Evolutionary conservation across 2,329 filamentous ascomycete species (phyloP).

Genomic region (Beauveria australis): DNA sequence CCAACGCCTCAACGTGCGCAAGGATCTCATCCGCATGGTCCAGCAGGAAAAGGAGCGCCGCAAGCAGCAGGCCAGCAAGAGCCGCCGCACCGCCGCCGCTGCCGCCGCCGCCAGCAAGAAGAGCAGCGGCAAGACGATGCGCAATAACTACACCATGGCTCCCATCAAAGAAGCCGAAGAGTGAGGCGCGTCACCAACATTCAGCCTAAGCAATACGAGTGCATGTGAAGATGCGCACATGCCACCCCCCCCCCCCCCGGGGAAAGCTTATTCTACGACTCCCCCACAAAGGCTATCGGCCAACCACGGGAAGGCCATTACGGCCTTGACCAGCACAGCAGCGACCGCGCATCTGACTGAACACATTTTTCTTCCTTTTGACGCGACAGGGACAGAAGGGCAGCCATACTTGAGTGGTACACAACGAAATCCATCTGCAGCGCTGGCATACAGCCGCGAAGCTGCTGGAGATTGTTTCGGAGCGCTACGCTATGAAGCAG

Average conservation of each 20-base stretch:
- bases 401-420: background rate
- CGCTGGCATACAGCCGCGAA: background rate
- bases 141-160: constrained; percentile 34
- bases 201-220: background rate
- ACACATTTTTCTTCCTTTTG: background rate
- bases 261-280: background rate
- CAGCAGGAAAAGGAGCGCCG: constrained; percentile 48
- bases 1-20: constrained; percentile 42
- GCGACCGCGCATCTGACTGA: background rate
- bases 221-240: background rate
- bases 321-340: background rate
- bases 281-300: background rate
- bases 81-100: constrained; percentile 26
- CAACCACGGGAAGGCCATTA: background rate
- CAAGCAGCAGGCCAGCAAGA: constrained; percentile 33
- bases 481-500: background rate
- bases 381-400: background rate
- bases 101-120: constrained; percentile 34
- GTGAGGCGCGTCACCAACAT: background rate
- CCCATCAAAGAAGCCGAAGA: constrained; percentile 40
- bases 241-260: background rate
- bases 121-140: constrained; percentile 36
- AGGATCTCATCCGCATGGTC: constrained; percentile 43
- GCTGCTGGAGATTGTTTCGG: background rate
- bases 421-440: background rate